Conservation (phyloP, 2,329 filamentous ascomycete genomes). For the Calonectria leucothoes region DNA sequence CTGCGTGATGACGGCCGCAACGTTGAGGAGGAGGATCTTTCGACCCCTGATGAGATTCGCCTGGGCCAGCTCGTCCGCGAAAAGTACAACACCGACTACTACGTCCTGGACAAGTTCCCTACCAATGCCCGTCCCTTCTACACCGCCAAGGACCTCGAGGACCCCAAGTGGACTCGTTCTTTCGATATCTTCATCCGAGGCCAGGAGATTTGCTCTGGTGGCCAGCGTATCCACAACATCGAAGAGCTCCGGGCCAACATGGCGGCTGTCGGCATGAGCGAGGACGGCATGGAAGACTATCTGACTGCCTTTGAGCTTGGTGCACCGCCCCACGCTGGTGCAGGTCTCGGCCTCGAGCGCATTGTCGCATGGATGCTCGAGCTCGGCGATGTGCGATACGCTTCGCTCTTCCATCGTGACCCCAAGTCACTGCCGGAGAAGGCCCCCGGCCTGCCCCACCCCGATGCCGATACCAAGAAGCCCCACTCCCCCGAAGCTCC, state of each 20-base stretch:
- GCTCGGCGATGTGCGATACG: conserved; percentile 89
- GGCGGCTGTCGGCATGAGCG: conserved; percentile 79
- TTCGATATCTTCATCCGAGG: conserved; percentile 96
- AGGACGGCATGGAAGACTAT: conserved; percentile 90
- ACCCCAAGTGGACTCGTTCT: conserved; percentile 83
- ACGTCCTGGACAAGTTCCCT: conserved; percentile 94
- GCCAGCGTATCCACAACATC: conserved; percentile 90
- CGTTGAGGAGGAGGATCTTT: conserved; percentile 79
- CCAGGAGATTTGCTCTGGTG: conserved; percentile 92
- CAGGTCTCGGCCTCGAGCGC: conserved; percentile 90
- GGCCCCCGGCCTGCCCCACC: conserved; percentile 78
- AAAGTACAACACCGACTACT: conserved; percentile 90
- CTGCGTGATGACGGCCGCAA: conserved; percentile 86
- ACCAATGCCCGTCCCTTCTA: conserved; percentile 88
- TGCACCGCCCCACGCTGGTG: conserved; percentile 89
- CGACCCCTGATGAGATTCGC: conserved; percentile 87
- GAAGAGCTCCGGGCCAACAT: conserved; percentile 81
- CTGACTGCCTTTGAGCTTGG: conserved; percentile 89
- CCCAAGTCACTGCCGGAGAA: conserved; percentile 85
- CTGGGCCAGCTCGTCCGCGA: conserved; percentile 87
- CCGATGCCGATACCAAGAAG: conserved; percentile 81
- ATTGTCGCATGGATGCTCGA: conserved; percentile 88
- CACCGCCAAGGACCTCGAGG: conserved; percentile 83
- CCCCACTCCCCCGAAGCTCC: conserved; percentile 63
- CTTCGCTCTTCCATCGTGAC: conserved; percentile 88